These are phyloP conservation scores for Cardamine resedifolia DNA, from an alignment of 345 rosid species.

Conservation along the genomic window DNA sequence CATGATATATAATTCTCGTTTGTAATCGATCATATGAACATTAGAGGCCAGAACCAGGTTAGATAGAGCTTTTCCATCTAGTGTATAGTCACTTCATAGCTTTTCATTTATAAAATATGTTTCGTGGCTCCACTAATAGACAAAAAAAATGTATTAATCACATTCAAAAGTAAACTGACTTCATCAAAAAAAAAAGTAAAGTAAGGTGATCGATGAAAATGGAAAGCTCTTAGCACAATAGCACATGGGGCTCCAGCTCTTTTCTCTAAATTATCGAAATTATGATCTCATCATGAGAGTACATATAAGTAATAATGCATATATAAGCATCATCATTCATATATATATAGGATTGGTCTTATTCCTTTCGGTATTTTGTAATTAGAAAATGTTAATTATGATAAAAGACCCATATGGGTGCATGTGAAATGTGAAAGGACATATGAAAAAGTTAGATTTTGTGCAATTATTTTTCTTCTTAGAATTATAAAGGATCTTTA, in stretches of 20 bases:
- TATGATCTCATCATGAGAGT: slow-evolving; percentile 22
- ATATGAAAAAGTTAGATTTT: slow-evolving; percentile 22
- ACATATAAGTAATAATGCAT: slow-evolving; percentile 9
- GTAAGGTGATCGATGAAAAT: background rate
- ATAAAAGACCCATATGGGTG: slow-evolving; percentile 27
- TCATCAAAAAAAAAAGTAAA: background rate
- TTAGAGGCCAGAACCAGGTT: background rate
- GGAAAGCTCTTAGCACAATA: slow-evolving; percentile 22
- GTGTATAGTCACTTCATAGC: background rate
- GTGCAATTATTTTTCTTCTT: background rate
- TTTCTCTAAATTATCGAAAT: slow-evolving; percentile 1
- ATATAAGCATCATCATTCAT: background rate
- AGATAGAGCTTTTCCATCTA: background rate
- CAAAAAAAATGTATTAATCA: background rate
- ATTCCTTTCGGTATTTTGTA: slow-evolving; percentile 13
- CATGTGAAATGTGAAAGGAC: slow-evolving; percentile 31
- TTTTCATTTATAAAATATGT: background rate
- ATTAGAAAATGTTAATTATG: background rate
- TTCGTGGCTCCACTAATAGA: background rate
- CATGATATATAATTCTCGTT: no score
- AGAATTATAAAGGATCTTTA: slow-evolving; percentile 14
- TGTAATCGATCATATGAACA: no score
- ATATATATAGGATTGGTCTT: slow-evolving; percentile 17
- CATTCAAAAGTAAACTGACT: background rate
- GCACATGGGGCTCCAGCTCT: background rate